Evolutionary conservation across 495 filamentous ascomycete species (phyloP).

Genomic region (Lasiosphaeria hispida): DNA sequence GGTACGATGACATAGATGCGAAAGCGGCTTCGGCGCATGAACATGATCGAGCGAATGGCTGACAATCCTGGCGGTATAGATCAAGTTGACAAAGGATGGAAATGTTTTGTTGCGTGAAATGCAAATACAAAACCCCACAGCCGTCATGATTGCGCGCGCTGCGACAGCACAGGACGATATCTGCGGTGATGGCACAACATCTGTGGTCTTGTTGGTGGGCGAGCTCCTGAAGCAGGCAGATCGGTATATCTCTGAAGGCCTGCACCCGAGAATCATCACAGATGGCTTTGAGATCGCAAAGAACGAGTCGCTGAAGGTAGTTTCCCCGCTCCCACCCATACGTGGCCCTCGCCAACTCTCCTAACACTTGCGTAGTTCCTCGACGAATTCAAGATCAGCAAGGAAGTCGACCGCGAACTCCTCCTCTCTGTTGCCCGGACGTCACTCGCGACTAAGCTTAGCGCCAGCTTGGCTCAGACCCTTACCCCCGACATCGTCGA

Average conservation of each 20-base stretch:
- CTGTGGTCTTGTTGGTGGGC: constrained; percentile 90
- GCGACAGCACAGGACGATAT: constrained; percentile 99
- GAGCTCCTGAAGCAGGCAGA: constrained; percentile 98
- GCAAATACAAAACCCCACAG: constrained; percentile 89
- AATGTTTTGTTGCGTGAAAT: constrained; percentile 95
- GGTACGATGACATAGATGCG: constrained; percentile 52
- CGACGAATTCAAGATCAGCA: constrained; percentile 85
- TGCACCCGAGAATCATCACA: constrained; percentile 95
- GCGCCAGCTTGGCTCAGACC: constrained; percentile 79
- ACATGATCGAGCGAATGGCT: constrained; percentile 15
- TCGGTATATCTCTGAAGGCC: constrained; percentile 86
- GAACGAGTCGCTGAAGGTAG: constrained; percentile 83
- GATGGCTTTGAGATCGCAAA: constrained; percentile 98
- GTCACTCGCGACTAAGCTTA: constrained; percentile 91
- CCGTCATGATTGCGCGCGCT: constrained; percentile 97
- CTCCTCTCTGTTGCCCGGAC: constrained; percentile 91
- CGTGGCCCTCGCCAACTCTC: background rate
- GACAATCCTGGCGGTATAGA: constrained; percentile 51
- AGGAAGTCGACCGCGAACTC: constrained; percentile 87
- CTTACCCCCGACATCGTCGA: constrained; percentile 94
- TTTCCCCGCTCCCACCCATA: constrained; percentile 3
- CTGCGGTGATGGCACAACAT: constrained; percentile 95
- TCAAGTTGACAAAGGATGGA: constrained; percentile 99
- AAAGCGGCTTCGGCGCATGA: constrained; percentile 2
- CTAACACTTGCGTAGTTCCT: constrained; percentile 65